Evolutionary conservation across 1,139 yeast species (phyloP).

Genomic region (Meyerozyma guilliermondii): DNA sequence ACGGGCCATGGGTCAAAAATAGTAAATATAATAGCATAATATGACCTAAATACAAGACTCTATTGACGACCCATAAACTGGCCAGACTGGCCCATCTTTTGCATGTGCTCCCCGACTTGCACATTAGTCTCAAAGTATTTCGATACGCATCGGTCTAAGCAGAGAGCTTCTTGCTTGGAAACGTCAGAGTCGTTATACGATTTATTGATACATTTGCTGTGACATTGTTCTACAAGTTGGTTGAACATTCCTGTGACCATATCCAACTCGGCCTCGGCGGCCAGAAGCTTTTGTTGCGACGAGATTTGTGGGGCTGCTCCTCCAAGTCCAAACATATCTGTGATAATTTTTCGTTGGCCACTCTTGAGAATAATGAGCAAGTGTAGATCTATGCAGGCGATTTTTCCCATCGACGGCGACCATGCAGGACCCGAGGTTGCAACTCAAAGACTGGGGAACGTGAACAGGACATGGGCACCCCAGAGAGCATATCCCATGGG

Average conservation of each 20-base stretch:
- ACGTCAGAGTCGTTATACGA: constrained; percentile 72
- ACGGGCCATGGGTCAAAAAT: constrained; percentile 47
- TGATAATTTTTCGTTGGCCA: constrained; percentile 1
- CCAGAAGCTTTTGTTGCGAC: constrained; percentile 67
- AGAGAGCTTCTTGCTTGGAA: constrained; percentile 78
- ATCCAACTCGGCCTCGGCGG: constrained; percentile 88
- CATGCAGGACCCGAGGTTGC: neutral
- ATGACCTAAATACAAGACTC: constrained; percentile 6
- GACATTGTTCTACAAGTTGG: constrained; percentile 78
- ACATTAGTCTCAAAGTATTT: constrained; percentile 95
- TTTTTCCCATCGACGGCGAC: neutral
- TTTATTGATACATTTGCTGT: constrained; percentile 74
- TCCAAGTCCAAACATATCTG: constrained; percentile 72
- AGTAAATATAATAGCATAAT: constrained; percentile 6
- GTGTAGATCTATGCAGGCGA: neutral
- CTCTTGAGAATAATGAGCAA: neutral
- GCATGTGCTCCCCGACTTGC: constrained; percentile 91
- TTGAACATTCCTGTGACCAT: constrained; percentile 98
- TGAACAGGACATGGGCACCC: constrained; percentile 36
- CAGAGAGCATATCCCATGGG: constrained; percentile 21
- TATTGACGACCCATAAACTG: constrained; percentile 47
- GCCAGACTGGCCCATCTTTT: constrained; percentile 60
- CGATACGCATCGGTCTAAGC: constrained; percentile 96
- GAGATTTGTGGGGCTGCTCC: constrained; percentile 69
- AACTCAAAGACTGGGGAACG: constrained; percentile 27